Conservation (phyloP, 1,139 yeast species). For the Geotrichum fermentans region DNA sequence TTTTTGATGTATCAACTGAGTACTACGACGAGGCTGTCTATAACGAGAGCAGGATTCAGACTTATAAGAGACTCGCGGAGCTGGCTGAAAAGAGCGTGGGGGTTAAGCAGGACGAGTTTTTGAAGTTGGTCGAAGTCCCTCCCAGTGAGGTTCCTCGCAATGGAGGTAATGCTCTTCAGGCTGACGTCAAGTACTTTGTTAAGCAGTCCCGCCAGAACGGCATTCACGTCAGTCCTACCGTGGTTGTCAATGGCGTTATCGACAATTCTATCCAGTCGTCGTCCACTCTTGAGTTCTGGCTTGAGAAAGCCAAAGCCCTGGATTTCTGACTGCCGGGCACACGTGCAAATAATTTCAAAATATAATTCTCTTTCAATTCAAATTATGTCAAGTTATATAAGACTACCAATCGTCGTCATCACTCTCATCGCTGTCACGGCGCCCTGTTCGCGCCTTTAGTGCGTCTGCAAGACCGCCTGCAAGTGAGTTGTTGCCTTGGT, state of each 20-base stretch:
- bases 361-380: neutral
- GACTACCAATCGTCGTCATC: slow-evolving; percentile 54
- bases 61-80: slow-evolving; percentile 52
- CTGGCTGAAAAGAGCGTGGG: slow-evolving; percentile 44
- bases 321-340: neutral
- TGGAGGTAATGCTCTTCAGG: slow-evolving; percentile 54
- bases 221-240: slow-evolving; percentile 82
- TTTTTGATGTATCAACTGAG: slow-evolving; percentile 43
- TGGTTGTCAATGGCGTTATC: slow-evolving; percentile 62
- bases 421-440: slow-evolving; percentile 73
- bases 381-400: too few relatives aligned
- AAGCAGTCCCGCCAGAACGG: slow-evolving; percentile 71
- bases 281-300: slow-evolving; percentile 16
- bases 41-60: slow-evolving; percentile 51
- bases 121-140: slow-evolving; percentile 32
- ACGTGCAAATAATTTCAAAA: neutral
- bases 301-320: slow-evolving; percentile 17
- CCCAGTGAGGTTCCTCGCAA: slow-evolving; percentile 42
- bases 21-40: slow-evolving; percentile 62
- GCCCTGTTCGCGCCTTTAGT: slow-evolving; percentile 74
- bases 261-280: slow-evolving; percentile 45
- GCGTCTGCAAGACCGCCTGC: slow-evolving; percentile 92
- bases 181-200: slow-evolving; percentile 69
- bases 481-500: slow-evolving; percentile 60
- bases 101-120: slow-evolving; percentile 31